These are phyloP conservation scores for Croton setiger DNA, from an alignment of 441 rosid species.

Conservation along the genomic window DNA sequence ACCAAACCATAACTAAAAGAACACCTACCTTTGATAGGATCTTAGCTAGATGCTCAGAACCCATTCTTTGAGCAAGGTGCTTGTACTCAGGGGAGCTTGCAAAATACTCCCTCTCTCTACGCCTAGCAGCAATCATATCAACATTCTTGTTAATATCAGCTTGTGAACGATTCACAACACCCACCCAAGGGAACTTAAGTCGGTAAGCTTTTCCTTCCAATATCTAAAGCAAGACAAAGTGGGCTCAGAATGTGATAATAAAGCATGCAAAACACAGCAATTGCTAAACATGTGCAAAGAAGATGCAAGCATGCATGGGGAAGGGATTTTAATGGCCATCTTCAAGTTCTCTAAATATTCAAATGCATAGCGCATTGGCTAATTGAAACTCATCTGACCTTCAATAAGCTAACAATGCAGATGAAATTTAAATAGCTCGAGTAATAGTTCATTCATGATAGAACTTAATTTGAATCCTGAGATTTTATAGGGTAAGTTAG, in stretches of 20 bases:
- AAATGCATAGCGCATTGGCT: neutral
- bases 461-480: neutral
- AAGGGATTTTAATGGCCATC: neutral
- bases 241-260: constrained; percentile 16
- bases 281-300: neutral
- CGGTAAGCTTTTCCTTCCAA: constrained; percentile 87
- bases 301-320: neutral
- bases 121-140: constrained; percentile 97
- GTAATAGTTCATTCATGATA: neutral
- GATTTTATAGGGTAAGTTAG: neutral
- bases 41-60: constrained; percentile 94
- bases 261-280: neutral
- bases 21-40: constrained; percentile 75
- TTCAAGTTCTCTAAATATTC: neutral
- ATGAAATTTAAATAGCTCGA: neutral
- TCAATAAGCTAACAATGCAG: neutral
- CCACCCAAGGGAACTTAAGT: constrained; percentile 93
- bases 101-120: constrained; percentile 91
- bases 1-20: neutral
- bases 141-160: constrained; percentile 95
- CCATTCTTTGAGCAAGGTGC: constrained; percentile 96
- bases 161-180: constrained; percentile 97
- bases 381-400: neutral
- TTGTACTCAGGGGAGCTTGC: constrained; percentile 76
- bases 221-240: constrained; percentile 47